phyloP scores from a whole-genome alignment of 23 red algal species.

The Gracilaria vermiculophylla region DNA sequence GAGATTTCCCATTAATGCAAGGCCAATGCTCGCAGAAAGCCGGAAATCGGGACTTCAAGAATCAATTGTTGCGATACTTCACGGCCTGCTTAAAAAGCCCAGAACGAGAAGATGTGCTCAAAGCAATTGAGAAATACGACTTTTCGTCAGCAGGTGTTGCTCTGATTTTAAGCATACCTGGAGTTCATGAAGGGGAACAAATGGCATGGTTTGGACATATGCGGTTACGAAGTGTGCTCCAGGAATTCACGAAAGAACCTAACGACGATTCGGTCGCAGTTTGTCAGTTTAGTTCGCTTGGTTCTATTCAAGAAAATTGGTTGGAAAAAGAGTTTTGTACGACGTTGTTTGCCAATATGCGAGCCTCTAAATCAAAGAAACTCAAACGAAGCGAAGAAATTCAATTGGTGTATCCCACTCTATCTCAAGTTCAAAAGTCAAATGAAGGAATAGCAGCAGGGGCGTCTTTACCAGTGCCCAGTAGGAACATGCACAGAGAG shows the following conservation, averaged over 20 bases:
- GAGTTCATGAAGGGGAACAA: slow-evolving; percentile 29
- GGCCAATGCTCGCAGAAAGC: background rate
- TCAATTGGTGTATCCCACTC: slow-evolving; percentile 53
- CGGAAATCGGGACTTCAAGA: slow-evolving; percentile 21
- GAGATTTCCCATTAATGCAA: slow-evolving; percentile 75
- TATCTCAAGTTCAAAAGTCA: slow-evolving; percentile 24
- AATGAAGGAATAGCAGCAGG: slow-evolving; percentile 54
- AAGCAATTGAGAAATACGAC: slow-evolving; percentile 55
- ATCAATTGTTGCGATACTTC: slow-evolving; percentile 16
- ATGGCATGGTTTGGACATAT: slow-evolving; percentile 1
- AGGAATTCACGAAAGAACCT: background rate
- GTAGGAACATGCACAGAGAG: slow-evolving; percentile 39
- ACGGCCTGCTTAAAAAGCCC: background rate
- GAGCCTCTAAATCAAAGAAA: background rate
- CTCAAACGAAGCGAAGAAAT: slow-evolving; percentile 20
- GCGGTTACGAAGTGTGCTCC: slow-evolving; percentile 53
- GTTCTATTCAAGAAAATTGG: slow-evolving; percentile 53
- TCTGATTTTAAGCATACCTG: slow-evolving; percentile 78
- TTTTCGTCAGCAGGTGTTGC: slow-evolving; percentile 75
- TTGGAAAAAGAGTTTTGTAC: slow-evolving; percentile 36
- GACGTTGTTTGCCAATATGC: slow-evolving; percentile 31
- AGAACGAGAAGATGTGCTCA: background rate
- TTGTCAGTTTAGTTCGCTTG: slow-evolving; percentile 67
- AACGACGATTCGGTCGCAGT: slow-evolving; percentile 30
- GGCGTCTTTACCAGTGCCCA: slow-evolving; percentile 30